phyloP scores from a whole-genome alignment of 768 basidiomycete species.

The Trametes cingulata region DNA sequence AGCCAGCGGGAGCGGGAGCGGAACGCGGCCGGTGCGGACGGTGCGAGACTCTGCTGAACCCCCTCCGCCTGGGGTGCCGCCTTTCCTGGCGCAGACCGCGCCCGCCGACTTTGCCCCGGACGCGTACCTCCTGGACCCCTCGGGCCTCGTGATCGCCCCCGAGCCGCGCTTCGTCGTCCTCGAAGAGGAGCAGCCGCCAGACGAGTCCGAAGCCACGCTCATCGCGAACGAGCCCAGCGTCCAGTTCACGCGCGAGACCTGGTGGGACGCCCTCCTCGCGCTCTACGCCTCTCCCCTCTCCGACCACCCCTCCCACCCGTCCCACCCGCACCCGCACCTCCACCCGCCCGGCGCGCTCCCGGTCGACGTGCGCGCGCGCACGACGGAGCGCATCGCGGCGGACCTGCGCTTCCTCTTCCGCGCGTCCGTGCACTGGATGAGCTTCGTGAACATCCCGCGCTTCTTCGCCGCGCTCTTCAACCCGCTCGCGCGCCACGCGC shows the following conservation, averaged over 20 bases:
- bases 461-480: slow-evolving; percentile 64
- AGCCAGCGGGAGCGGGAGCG: not conserved
- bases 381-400: slow-evolving; percentile 44
- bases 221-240: slow-evolving; percentile 55
- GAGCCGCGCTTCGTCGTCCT: not conserved
- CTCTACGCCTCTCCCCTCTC: slow-evolving; percentile 44
- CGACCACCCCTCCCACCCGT: too few relatives aligned
- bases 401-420: slow-evolving; percentile 68
- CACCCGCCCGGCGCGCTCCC: not conserved
- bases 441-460: slow-evolving; percentile 68
- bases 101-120: too few relatives aligned
- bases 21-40: not conserved
- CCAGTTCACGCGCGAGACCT: slow-evolving; percentile 66
- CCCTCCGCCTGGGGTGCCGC: too few relatives aligned
- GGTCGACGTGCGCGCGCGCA: slow-evolving; percentile 42
- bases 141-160: not conserved
- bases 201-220: not conserved
- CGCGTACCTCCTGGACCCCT: not conserved
- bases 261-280: slow-evolving; percentile 75
- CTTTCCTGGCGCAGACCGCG: too few relatives aligned
- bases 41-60: not conserved
- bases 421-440: slow-evolving; percentile 67
- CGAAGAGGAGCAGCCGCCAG: not conserved
- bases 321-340: not conserved
- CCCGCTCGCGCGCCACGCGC: slow-evolving; percentile 46